These are phyloP conservation scores for Lagerstroemia speciosa DNA, from an alignment of 345 rosid genomes.

Conservation along the genomic window DNA sequence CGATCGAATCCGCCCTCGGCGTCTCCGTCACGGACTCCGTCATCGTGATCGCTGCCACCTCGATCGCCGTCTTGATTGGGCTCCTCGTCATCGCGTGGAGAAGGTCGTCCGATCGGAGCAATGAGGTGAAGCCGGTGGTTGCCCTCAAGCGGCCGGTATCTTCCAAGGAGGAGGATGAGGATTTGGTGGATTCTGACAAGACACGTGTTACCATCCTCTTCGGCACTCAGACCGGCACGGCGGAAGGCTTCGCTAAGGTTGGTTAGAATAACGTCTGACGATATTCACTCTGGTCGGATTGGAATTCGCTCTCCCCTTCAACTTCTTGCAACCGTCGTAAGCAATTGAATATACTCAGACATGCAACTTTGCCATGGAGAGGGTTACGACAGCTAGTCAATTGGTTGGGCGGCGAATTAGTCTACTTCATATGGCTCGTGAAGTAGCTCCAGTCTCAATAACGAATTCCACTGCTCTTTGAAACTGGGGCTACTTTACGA, in stretches of 20 bases:
- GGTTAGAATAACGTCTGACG: conserved; percentile 24
- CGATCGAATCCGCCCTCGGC: conserved; percentile 13
- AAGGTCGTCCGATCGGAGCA: conserved; percentile 44
- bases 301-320: not conserved
- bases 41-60: conserved; percentile 44
- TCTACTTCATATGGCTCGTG: not conserved
- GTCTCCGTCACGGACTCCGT: conserved; percentile 38
- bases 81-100: conserved; percentile 43
- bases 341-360: not conserved
- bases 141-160: conserved; percentile 30
- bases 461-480: not conserved
- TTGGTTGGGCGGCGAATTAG: not conserved
- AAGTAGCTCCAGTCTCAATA: not conserved
- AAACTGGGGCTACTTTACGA: too few species aligned
- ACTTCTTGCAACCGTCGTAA: not conserved
- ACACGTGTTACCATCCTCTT: conserved; percentile 54
- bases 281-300: not conserved
- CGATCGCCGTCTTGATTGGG: conserved; percentile 44
- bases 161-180: conserved; percentile 45
- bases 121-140: conserved; percentile 40
- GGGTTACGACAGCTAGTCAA: not conserved
- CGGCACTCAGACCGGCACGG: conserved; percentile 83
- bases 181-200: conserved; percentile 41
- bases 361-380: not conserved
- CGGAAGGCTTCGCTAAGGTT: conserved; percentile 81